Conservation (phyloP, 1,284 basidiomycete species). For the Austropuccinia psidii region DNA sequence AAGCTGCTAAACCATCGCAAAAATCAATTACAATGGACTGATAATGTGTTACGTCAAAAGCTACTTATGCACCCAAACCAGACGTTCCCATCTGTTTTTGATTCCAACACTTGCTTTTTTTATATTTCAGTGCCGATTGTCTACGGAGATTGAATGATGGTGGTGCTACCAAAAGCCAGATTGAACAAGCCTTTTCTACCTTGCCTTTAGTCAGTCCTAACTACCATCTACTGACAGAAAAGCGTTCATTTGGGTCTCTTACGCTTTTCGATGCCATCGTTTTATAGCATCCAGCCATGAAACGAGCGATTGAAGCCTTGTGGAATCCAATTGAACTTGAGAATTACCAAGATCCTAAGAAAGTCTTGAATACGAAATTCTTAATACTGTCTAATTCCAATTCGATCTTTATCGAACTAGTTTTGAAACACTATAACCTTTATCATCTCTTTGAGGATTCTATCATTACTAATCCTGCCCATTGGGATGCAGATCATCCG, state of each 20-base stretch:
- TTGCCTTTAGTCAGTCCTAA: slow-evolving; percentile 12
- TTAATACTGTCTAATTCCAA: slow-evolving; percentile 47
- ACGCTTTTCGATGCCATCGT: not conserved
- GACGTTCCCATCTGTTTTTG: not conserved
- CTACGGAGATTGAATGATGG: not conserved
- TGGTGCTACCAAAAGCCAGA: slow-evolving; percentile 1
- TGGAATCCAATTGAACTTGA: not conserved
- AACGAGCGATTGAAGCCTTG: slow-evolving; percentile 20
- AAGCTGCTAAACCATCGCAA: not conserved
- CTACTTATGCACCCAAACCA: not conserved
- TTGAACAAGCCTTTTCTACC: slow-evolving; percentile 16
- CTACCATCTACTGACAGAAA: not conserved
- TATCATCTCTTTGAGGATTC: slow-evolving; percentile 41
- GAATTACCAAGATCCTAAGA: not conserved
- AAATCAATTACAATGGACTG: slow-evolving; percentile 24
- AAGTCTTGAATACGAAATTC: slow-evolving; percentile 35
- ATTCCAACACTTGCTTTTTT: not conserved
- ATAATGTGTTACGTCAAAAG: slow-evolving; percentile 16
- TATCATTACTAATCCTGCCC: slow-evolving; percentile 47
- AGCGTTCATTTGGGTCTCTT: not conserved
- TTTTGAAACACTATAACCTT: slow-evolving; percentile 36
- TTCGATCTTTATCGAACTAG: slow-evolving; percentile 45
- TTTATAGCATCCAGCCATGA: slow-evolving; percentile 31
- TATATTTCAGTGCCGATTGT: slow-evolving; percentile 25
- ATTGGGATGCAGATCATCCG: slow-evolving; percentile 40